These are phyloP conservation scores for Colletotrichum eremochloae DNA, from an alignment of 2,329 filamentous ascomycete species.

Conservation along the genomic window DNA sequence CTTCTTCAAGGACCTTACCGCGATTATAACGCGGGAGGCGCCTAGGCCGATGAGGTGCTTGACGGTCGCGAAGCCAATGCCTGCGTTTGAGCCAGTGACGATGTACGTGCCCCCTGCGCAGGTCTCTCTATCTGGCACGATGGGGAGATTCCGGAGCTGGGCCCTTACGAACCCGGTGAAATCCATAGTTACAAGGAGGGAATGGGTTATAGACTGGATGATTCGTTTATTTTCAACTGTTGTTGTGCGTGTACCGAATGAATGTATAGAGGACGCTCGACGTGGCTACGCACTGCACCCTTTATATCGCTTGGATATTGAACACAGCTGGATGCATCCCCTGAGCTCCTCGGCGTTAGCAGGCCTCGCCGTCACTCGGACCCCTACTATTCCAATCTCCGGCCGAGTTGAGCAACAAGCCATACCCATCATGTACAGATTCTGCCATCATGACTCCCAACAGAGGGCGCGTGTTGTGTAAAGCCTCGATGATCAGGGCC, in stretches of 20 bases:
- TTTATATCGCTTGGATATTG: neutral
- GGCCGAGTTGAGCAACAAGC: neutral
- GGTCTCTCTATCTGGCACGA: neutral
- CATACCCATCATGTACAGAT: neutral
- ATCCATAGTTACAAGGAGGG: neutral
- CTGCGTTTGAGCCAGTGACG: slow-evolving; percentile 53
- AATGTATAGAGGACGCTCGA: neutral
- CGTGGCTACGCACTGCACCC: neutral
- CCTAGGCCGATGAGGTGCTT: slow-evolving; percentile 50
- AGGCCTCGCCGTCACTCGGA: neutral
- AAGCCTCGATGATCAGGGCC: neutral
- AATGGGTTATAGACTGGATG: no score
- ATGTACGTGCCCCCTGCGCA: slow-evolving; percentile 44
- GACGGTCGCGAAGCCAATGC: slow-evolving; percentile 52
- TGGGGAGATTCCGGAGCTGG: slow-evolving; percentile 7
- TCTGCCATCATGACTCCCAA: neutral
- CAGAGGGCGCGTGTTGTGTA: no score
- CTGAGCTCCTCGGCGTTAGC: neutral
- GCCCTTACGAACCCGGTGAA: neutral
- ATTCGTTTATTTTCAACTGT: neutral
- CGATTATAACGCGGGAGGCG: slow-evolving; percentile 51
- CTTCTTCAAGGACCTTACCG: slow-evolving; percentile 44
- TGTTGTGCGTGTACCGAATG: neutral
- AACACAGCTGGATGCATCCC: neutral
- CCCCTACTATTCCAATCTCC: neutral